Evolutionary conservation across 192 early-diverging fungal genomes (phyloP).

Genomic region (Gonapodya prolifera): DNA sequence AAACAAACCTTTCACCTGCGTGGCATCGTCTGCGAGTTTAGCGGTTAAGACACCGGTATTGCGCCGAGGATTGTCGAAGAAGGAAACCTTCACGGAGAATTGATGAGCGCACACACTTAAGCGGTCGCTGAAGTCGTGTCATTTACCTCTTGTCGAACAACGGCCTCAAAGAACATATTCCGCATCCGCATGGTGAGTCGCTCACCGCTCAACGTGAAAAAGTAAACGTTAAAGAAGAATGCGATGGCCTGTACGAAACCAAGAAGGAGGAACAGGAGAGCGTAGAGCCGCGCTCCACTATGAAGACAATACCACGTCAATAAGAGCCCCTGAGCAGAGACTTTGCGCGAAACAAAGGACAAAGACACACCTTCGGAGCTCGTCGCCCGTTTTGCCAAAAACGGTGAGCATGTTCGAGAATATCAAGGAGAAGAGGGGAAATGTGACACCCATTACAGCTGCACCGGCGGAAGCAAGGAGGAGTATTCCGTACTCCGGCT

Average conservation of each 20-base stretch:
- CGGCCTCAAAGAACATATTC: not conserved
- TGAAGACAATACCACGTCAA: not conserved
- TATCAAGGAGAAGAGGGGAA: not conserved
- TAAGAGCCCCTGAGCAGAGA: not conserved
- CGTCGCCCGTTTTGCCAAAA: not conserved
- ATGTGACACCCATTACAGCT: not conserved
- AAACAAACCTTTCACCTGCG: not conserved
- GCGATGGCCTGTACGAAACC: not conserved
- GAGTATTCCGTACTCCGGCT: constrained; percentile 24
- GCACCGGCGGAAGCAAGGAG: constrained; percentile 33
- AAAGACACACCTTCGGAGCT: not conserved
- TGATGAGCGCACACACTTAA: constrained; percentile 46
- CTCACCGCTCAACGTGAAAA: not conserved
- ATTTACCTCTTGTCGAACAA: not conserved
- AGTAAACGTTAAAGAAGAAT: not conserved
- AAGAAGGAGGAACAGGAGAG: constrained; percentile 37
- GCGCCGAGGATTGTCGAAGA: not conserved
- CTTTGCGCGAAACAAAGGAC: too few species aligned
- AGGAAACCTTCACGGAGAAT: too few species aligned
- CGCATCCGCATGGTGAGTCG: not conserved
- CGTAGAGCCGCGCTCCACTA: constrained; percentile 33
- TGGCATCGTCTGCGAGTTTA: constrained; percentile 4
- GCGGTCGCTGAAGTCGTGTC: not conserved
- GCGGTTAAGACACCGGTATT: constrained; percentile 6
- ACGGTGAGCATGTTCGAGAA: not conserved